Conservation (phyloP, 2,329 filamentous ascomycete genomes). For the Ascochyta clinopodiicola region DNA sequence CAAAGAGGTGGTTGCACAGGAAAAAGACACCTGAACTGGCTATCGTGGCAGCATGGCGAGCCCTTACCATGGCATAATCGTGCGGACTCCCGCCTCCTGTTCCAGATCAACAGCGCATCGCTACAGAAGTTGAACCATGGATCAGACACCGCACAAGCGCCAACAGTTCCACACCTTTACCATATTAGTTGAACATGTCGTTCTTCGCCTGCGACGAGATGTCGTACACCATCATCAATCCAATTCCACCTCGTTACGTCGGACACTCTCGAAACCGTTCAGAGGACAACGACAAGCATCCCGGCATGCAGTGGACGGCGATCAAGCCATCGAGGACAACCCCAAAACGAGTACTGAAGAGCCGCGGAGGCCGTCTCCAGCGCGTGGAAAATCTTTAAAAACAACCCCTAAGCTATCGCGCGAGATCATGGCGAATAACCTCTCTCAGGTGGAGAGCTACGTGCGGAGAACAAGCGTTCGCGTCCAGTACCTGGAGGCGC, state of each 20-base stretch:
- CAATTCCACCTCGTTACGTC: conserved; percentile 6
- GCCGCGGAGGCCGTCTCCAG: not conserved
- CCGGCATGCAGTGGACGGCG: not conserved
- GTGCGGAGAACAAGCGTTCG: conserved; percentile 21
- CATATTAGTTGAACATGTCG: conserved; percentile 17
- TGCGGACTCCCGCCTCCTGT: conserved; percentile 11
- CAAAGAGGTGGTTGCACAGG: conserved; percentile 12
- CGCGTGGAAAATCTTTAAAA: conserved; percentile 2
- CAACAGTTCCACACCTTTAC: conserved; percentile 16
- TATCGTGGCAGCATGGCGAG: conserved; percentile 17
- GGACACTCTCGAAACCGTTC: conserved; percentile 15
- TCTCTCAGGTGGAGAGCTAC: conserved; percentile 15
- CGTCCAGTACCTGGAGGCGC: conserved; percentile 22
- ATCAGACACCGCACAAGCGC: conserved; percentile 16
- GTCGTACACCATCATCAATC: conserved; percentile 7
- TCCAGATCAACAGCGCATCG: conserved; percentile 4
- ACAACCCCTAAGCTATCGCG: conserved; percentile 12
- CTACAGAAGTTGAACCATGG: conserved; percentile 16
- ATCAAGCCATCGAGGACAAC: not conserved
- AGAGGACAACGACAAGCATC: conserved; percentile 5
- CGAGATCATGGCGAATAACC: conserved; percentile 15
- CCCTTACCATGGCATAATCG: conserved; percentile 12
- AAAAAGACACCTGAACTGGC: conserved; percentile 14
- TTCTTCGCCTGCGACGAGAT: conserved; percentile 16
- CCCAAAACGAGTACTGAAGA: not conserved